Evolutionary conservation across 2,329 filamentous ascomycete genomes (phyloP), one percentile per base, ranked within the genome.

Genomic region (Tricladium varicosporioides): DNA sequence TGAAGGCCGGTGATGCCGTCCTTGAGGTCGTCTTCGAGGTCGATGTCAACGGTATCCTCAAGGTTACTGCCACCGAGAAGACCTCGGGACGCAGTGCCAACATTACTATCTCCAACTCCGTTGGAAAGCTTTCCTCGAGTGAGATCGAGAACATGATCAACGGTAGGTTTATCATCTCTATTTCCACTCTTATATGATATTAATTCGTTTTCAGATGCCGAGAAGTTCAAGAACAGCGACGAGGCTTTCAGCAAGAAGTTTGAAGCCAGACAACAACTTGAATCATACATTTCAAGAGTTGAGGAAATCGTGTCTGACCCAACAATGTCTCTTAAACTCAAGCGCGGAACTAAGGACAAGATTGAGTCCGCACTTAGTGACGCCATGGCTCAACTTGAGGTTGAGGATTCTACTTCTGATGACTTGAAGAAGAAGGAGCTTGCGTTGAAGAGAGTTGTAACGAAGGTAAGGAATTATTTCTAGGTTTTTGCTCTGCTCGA

Each of bases 351-450:
- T 84, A 96, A 96, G 89, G 92, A 97, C 80, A 97, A 96, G 89
- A 97, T 99, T 67, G 94, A 99, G 86, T 87, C 89, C 73, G 90
- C 92, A 68, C 90, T 99, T 69, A 93, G 88, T 77, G 94, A 99
- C 71, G 94, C 94, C 70, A 97, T 99, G 94, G 90, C 86, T 65
- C 89, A 95, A 79, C 89, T 99, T 64, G 94, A 99, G 86, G 81
- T 99, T 72, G 90, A 93, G 78, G 95, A 99, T 69, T 90, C 91
- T 57, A 79, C 80, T 62, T 89, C 92, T 61, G 95, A 99, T 70
- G 94, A 99, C 74, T 83, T 99, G 69, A 97, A 96, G 91, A 97
- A 97, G 91, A 96, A 97, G 88, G 94, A 99, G 84, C 83, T 99
- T 67, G 92, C 92, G 61, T 85, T 99, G 65, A 99, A 97, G 91